Percentiles rank a stretch among this genome's conserved stretches.
Evolutionary conservation across 179 eudicot genomes (phyloP).

Genomic region (Monotropa hypopitys): DNA sequence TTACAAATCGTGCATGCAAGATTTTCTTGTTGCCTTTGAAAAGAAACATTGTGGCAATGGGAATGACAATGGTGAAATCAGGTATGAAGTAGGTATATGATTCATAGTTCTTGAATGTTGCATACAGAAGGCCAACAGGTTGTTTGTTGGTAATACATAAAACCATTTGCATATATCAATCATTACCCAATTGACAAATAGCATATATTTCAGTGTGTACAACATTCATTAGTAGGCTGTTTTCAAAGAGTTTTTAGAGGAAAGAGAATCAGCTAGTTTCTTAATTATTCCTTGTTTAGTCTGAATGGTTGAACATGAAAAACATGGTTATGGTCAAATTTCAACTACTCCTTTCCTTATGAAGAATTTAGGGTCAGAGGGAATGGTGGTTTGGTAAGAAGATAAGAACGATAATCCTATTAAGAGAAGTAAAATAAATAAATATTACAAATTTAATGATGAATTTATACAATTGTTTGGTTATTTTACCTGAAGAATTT

Average conservation of each 20-base stretch:
- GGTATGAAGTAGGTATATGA: neutral
- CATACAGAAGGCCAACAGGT: neutral
- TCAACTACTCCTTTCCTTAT: no score
- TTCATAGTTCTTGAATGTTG: neutral
- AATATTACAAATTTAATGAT: neutral
- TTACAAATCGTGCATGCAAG: constrained; percentile 71
- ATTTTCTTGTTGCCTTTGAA: constrained; percentile 40
- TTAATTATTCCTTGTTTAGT: neutral
- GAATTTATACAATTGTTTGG: neutral
- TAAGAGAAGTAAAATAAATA: neutral
- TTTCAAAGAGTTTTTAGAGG: neutral
- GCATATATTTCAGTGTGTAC: neutral
- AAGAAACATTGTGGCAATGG: constrained; percentile 29
- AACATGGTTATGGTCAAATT: neutral
- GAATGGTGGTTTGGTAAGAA: no score
- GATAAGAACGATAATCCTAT: neutral
- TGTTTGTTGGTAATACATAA: neutral
- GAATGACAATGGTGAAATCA: constrained; percentile 14
- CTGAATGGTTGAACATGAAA: neutral
- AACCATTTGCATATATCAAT: neutral
- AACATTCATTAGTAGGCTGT: neutral
- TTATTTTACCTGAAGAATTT: no score
- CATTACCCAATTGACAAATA: neutral
- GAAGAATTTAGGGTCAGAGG: no score
- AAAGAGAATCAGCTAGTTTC: neutral